These are phyloP conservation scores for Pelargonium cotyledonis DNA, from an alignment of 441 rosid genomes.

Conservation along the genomic window DNA sequence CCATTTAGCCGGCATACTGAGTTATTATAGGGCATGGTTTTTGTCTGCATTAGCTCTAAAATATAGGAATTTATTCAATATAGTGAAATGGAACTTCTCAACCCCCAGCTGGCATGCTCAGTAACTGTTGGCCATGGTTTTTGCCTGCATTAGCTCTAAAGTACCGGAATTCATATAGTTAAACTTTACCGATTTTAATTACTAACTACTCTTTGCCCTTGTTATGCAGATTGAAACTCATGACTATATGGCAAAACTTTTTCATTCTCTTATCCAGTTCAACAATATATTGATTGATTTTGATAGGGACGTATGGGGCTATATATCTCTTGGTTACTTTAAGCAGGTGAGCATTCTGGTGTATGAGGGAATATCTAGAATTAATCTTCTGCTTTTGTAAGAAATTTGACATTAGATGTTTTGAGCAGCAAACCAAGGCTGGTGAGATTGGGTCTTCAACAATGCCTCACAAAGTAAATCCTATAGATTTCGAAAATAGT, in stretches of 20 bases:
- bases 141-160: neutral
- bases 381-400: neutral
- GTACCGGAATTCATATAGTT: neutral
- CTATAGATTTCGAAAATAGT: conserved; percentile 89
- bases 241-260: conserved; percentile 89
- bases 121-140: neutral
- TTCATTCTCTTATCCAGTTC: conserved; percentile 54
- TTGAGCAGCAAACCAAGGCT: conserved; percentile 73
- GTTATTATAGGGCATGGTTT: neutral
- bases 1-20: neutral
- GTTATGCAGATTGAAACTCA: conserved; percentile 83
- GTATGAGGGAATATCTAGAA: neutral
- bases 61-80: neutral
- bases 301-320: conserved; percentile 85
- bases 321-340: conserved; percentile 74
- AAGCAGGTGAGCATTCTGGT: conserved; percentile 57
- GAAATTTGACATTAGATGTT: conserved; percentile 11
- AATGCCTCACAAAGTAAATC: conserved; percentile 98
- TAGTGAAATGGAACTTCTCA: too few relatives aligned
- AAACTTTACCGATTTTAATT: neutral
- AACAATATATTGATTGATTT: conserved; percentile 83
- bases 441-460: conserved; percentile 97
- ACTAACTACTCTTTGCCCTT: conserved; percentile 9
- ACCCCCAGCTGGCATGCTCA: neutral
- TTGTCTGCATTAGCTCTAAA: neutral